Conservation (phyloP, 2,329 filamentous ascomycete species). For the Microdochium trichocladiopsis region DNA sequence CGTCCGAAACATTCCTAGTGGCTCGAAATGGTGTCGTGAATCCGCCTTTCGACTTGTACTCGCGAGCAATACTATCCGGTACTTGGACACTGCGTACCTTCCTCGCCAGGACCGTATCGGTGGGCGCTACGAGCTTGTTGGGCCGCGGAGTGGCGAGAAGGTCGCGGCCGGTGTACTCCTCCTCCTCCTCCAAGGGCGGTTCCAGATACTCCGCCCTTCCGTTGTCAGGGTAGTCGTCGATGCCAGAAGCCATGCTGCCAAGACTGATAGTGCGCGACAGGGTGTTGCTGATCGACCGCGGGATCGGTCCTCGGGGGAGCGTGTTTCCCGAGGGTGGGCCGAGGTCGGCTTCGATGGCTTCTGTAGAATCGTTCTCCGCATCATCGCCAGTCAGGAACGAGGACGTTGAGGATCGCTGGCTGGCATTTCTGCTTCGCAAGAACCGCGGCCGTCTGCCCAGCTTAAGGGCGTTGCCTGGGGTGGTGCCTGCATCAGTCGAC, state of each 20-base stretch:
- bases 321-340: conserved; percentile 78
- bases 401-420: conserved; percentile 54
- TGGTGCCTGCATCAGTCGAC: conserved; percentile 35
- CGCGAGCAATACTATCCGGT: conserved; percentile 77
- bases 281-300: conserved; percentile 41
- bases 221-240: conserved; percentile 47
- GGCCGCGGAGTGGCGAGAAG: conserved; percentile 65
- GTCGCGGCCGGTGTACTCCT: conserved; percentile 32
- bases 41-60: conserved; percentile 73
- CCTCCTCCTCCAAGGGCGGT: conserved; percentile 37
- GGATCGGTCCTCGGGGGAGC: conserved; percentile 31
- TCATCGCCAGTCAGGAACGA: conserved; percentile 55
- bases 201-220: conserved; percentile 37
- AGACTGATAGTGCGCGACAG: conserved; percentile 76
- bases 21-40: conserved; percentile 43
- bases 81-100: conserved; percentile 88
- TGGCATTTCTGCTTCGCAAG: conserved; percentile 48
- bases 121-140: conserved; percentile 55
- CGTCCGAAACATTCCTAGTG: conserved; percentile 36
- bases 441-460: conserved; percentile 46
- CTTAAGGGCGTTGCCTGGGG: conserved; percentile 38
- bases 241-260: conserved; percentile 79
- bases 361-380: conserved; percentile 64
- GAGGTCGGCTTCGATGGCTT: conserved; percentile 65
- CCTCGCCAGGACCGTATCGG: conserved; percentile 81